Conservation (phyloP, 345 rosid species). For the Eucalyptus marginata region DNA sequence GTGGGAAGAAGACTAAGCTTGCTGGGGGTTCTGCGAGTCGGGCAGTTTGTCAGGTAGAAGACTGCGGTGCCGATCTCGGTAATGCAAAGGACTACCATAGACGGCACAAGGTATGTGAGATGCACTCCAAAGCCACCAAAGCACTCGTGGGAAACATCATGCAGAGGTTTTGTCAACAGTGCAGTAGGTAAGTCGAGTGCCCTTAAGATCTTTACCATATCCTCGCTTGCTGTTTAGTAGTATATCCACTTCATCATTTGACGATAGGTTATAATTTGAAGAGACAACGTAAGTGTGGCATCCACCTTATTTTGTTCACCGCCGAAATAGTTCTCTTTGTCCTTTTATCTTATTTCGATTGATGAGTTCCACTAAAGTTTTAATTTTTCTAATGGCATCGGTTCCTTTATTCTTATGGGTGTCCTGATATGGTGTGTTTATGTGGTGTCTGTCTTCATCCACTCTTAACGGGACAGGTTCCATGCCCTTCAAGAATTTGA, state of each 20-base stretch:
- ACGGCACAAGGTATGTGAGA: conserved; percentile 92
- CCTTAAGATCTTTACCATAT: not conserved
- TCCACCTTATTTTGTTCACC: not conserved
- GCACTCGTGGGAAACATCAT: conserved; percentile 78
- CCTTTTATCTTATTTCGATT: not conserved
- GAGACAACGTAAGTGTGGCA: not conserved
- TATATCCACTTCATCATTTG: not conserved
- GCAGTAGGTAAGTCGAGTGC: conserved; percentile 63
- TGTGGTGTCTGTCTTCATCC: not conserved
- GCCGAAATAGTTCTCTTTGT: not conserved
- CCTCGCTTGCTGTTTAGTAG: not conserved
- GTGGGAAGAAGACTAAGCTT: conserved; percentile 64
- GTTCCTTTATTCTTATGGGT: not conserved
- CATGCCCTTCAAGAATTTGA: conserved; percentile 97
- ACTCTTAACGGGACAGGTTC: conserved; percentile 40
- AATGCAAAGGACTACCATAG: conserved; percentile 92
- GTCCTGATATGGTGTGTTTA: not conserved
- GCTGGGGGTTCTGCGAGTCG: conserved; percentile 45
- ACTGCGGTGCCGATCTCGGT: conserved; percentile 91
- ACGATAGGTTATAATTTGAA: not conserved
- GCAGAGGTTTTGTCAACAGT: conserved; percentile 99
- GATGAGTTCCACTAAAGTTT: not conserved
- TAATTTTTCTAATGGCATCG: not conserved
- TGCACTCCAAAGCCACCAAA: conserved; percentile 87
- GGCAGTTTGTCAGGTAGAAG: conserved; percentile 87